Base-by-base conservation (phyloP, 1,284 basidiomycete genomes). In the Irpex lacteus region DNA sequence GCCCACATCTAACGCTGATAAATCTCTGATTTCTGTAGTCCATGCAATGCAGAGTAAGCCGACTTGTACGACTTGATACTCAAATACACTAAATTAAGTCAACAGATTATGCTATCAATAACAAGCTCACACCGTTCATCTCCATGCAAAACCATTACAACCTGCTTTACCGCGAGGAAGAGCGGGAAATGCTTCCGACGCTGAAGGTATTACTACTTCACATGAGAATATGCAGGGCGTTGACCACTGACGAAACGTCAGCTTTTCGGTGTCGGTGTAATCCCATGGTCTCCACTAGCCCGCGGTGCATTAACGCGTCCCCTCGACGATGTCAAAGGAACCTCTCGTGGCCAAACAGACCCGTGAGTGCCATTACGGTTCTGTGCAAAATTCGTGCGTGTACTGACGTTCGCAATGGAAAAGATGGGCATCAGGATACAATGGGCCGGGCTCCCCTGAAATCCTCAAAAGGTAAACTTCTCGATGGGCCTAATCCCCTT, bases 81-180 rank as follows among this genome's bases (percentile, higher is more conserved):
- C 26, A 19, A 5, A 11, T 3, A 18, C 18, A 11, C 26, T 26
- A 26, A 26, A 26, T 26, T 26, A 2, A 18, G n/a, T 4, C 7
- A 54, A 32, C 62, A 65, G 64, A 65, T 52, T 65, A 65, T 54
- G 64, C 64, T 0, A 65, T 65, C 61, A 65, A 73, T 47, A 82
- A 89, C 73, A 80, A 82, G n/a, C 77, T 88, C 37, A 89, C 87
- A 0, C 85, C 85, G 0, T 89, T 89, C 76, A 85, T 88, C 70
- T 85, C 83, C 11, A 90, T 91, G 89, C 90, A 92, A 72, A 88
- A 89, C 71, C 85, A 84, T 61, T 81, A 86, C 70, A 82, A 72
- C 47, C 70, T 85, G 1, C 65, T 84, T 15, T 89, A 89, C 67
- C 79, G 88, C 15, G 87, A 90, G 68, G 86, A 89, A 67, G 87